These are phyloP conservation scores for Tetradesmus obliquus DNA, from an alignment of 139 green algal species.

Conservation along the genomic window DNA sequence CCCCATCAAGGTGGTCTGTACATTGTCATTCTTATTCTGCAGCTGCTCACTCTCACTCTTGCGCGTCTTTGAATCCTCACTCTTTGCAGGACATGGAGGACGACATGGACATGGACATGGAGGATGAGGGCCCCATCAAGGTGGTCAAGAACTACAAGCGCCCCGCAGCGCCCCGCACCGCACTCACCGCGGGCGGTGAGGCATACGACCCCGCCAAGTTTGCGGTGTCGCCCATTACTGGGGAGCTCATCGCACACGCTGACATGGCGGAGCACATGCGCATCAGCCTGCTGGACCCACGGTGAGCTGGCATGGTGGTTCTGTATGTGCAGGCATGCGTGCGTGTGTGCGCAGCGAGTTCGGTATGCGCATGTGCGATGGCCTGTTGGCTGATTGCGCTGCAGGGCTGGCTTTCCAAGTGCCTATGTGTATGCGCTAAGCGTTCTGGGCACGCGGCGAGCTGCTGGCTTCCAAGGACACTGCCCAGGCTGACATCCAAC, in stretches of 20 bases:
- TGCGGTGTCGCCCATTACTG: constrained; percentile 97
- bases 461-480: too few species aligned
- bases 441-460: too few species aligned
- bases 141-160: constrained; percentile 96
- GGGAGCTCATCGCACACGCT: constrained; percentile 78
- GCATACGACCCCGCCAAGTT: constrained; percentile 81
- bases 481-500: too few species aligned
- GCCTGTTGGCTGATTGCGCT: too few species aligned
- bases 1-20: constrained; percentile 86
- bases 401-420: too few species aligned
- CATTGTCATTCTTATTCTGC: background rate
- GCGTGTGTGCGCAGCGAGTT: constrained; percentile 34
- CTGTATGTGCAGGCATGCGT: background rate
- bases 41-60: background rate
- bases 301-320: constrained; percentile 50
- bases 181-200: constrained; percentile 38
- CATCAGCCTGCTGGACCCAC: constrained; percentile 88
- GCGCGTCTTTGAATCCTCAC: background rate
- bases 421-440: too few species aligned
- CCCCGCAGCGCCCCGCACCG: constrained; percentile 30
- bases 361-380: too few species aligned
- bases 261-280: constrained; percentile 86
- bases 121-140: constrained; percentile 65
- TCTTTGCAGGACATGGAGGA: constrained; percentile 34
- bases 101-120: constrained; percentile 67